Evolutionary conservation across 768 basidiomycete genomes (phyloP), one percentile per base, ranked within the genome.

Genomic region (Mycena vulgaris): DNA sequence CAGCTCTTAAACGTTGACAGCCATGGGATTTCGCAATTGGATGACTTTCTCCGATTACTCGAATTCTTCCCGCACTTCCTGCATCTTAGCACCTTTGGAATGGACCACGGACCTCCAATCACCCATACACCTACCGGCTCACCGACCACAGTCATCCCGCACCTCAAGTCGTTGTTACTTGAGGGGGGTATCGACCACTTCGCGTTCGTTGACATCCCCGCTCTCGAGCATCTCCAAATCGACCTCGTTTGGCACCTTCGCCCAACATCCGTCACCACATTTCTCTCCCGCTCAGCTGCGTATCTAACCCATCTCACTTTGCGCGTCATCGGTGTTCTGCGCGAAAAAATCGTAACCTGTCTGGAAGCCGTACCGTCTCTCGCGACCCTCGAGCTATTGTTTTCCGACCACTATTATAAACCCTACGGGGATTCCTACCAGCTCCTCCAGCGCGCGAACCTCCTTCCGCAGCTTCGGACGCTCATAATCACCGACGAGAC

Each of bases 221-320:
- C 35, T 10, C 55, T 56, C 21, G 55, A 56, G 33, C 11, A 56
- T 39, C 33, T 56, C 35, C 17, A 56, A 8, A 16, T 56, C 5
- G 3, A 23, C 33, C 3, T n/a, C 5, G 1, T 1, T 11, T 6
- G 35, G 7, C 16, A 23, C 13, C 17, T 8, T 1, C 2, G 1
- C 35, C 8, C 21, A 3, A 13, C 2, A 1, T 2, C 23, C 9
- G 33, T 56, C 8, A 25, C 19, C 55, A 14, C 4, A 2, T 56
- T 56, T 5, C 55, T 56, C 8, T 23, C n/a, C 17, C 55, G 35
- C 31, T 37, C 35, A 5, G 55, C 14, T 19, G 16, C 21, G n/a
- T 19, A n/a, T 17, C 55, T 56, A 17, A 35, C 17, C 3, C 55
- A 56, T 21, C 55, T 56, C 33, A 25, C n/a, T 5, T 33, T 56